Evolutionary conservation across 768 basidiomycete species (phyloP).

Genomic region (Podaxis pistillaris): DNA sequence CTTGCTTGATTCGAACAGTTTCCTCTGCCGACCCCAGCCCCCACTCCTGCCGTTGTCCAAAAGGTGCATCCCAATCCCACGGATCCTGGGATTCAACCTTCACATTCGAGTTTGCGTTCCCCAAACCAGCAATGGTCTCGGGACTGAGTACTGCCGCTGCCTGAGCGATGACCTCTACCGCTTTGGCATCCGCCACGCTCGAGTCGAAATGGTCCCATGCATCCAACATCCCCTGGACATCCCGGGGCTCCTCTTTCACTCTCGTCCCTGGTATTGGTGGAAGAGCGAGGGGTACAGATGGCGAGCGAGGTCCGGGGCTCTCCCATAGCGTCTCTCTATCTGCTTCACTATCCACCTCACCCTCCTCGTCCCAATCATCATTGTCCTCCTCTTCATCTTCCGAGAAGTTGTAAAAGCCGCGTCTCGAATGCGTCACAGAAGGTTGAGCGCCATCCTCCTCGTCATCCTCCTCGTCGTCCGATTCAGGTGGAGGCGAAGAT

Average conservation of each 20-base stretch:
- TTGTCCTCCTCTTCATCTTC: slow-evolving; percentile 25
- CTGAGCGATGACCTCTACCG: slow-evolving; percentile 41
- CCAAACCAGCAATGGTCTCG: slow-evolving; percentile 14
- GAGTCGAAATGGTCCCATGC: slow-evolving; percentile 68
- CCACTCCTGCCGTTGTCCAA: slow-evolving; percentile 18
- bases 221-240: slow-evolving; percentile 64
- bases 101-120: slow-evolving; percentile 24
- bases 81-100: slow-evolving; percentile 44
- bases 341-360: slow-evolving; percentile 50
- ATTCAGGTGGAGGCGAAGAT: slow-evolving; percentile 73
- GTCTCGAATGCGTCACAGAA: slow-evolving; percentile 37
- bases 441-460: slow-evolving; percentile 40
- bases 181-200: slow-evolving; percentile 38
- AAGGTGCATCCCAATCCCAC: slow-evolving; percentile 44
- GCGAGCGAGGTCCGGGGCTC: slow-evolving; percentile 62
- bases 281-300: slow-evolving; percentile 47
- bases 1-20: slow-evolving; percentile 41
- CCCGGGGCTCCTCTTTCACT: slow-evolving; percentile 61
- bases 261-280: slow-evolving; percentile 27
- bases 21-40: slow-evolving; percentile 33
- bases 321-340: slow-evolving; percentile 64
- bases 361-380: slow-evolving; percentile 40
- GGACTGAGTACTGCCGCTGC: slow-evolving; percentile 32
- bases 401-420: slow-evolving; percentile 26
- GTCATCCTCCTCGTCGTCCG: slow-evolving; percentile 54